These are phyloP conservation scores for Butyriboletus appendiculatus DNA, from an alignment of 1,284 basidiomycete species.

Conservation along the genomic window DNA sequence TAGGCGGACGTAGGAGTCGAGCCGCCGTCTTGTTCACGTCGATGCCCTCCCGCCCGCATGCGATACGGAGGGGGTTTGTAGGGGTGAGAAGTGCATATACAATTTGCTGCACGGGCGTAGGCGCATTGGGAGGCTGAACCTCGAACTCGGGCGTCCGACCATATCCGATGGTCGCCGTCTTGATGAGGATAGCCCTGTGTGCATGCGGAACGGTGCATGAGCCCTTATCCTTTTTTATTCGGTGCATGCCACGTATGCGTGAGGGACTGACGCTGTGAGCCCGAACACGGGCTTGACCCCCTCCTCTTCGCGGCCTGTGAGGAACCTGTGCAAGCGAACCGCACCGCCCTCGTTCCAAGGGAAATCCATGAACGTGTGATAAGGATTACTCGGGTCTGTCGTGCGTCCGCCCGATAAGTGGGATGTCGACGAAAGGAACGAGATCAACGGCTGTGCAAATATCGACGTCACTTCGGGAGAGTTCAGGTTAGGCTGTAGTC, in stretches of 20 bases:
- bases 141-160: constrained; percentile 64
- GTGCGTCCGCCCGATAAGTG: constrained; percentile 53
- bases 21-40: constrained; percentile 21
- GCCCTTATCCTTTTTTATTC: neutral
- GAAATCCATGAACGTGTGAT: constrained; percentile 66
- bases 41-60: constrained; percentile 29
- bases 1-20: constrained; percentile 12
- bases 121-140: constrained; percentile 55
- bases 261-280: constrained; percentile 67
- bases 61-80: constrained; percentile 23
- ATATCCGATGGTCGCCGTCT: constrained; percentile 68
- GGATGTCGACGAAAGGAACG: constrained; percentile 68
- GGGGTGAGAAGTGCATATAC: constrained; percentile 52
- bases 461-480: constrained; percentile 73
- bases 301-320: constrained; percentile 78
- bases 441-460: constrained; percentile 79
- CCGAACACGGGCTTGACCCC: constrained; percentile 85
- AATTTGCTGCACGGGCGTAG: constrained; percentile 56
- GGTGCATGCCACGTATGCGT: neutral
- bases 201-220: neutral
- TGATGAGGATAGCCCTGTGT: constrained; percentile 70
- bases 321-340: constrained; percentile 72
- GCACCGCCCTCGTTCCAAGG: constrained; percentile 36
- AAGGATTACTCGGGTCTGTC: constrained; percentile 35
- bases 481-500: constrained; percentile 72